Base-by-base conservation (phyloP, 2,329 filamentous ascomycete genomes). In the Aspergillus sp. region DNA sequence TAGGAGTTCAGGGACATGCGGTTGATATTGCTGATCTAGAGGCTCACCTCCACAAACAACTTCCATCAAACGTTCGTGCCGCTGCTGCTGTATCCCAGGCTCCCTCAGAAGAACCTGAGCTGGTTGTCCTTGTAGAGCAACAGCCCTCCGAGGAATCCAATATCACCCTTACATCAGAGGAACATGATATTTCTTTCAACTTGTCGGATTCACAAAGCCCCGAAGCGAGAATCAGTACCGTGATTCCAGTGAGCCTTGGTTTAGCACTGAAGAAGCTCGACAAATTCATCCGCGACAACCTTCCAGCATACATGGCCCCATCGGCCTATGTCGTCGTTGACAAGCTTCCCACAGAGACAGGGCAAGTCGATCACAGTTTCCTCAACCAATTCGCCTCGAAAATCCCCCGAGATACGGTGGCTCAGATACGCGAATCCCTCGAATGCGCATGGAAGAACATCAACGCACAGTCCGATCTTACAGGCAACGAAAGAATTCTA, bases 221-320 rank as follows among this genome's bases (percentile, higher is more conserved):
- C 22, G 34, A 57, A 24, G 51, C 56, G 2, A 62, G 47, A 1
- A 56, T 71, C 24, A 60, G 63, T 50, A 52, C 66, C 4, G 66
- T 39, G 3, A 64, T 76, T 5, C 60, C 77, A 0, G 59, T 64
- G 13, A 66, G 58, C 15, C 68, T 80, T 30, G 70, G 68, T 17
- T 51, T 64, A 5, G 68, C 70, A 9, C 60, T 80, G 5, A 78
- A 75, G 58, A 74, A 72, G 33, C 68, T 81, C 4, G 71, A 80
- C 64, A 79, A 77, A 51, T 76, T 73, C 34, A 70, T 76, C 34
- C 69, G 68, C 24, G 74, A 79, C 59, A 74, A 73, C 20, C 69
- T 81, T 27, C 75, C 78, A n/a, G 74, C 77, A 3, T 78, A 78
- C 60, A 75, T 80, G 73, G 62, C 74, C 4, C 78, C 79, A 1